A percentile compares a stretch with the other conserved stretches of the same genome.
Conservation (phyloP, 805 yeast species). For the Wickerhamomyces pijperi region DNA sequence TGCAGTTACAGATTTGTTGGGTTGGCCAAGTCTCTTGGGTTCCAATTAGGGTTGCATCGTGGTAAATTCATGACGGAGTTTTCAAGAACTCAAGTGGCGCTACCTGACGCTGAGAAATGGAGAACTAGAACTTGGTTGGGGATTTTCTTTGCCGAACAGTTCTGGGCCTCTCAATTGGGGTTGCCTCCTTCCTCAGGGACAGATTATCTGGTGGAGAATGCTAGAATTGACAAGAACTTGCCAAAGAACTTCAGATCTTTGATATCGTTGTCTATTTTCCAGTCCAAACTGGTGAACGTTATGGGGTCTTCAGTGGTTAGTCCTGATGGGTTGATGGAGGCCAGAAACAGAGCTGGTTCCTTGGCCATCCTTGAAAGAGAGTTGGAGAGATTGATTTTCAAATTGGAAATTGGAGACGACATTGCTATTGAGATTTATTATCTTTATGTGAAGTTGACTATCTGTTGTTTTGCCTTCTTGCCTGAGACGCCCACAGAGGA, state of each 20-base stretch:
- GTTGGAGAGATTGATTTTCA: slow-evolving; percentile 57
- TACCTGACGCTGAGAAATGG: slow-evolving; percentile 91
- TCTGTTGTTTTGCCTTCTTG: slow-evolving; percentile 80
- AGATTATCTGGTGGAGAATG: slow-evolving; percentile 72
- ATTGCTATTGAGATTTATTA: slow-evolving; percentile 66
- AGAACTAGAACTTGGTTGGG: slow-evolving; percentile 89
- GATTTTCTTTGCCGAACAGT: slow-evolving; percentile 77
- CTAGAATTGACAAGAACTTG: slow-evolving; percentile 48
- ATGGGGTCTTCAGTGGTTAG: slow-evolving; percentile 81
- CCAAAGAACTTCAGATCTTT: slow-evolving; percentile 66
- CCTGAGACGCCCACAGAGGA: slow-evolving; percentile 86
- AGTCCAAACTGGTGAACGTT: slow-evolving; percentile 69
- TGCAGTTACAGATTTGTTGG: slow-evolving; percentile 84
- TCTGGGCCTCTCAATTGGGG: slow-evolving; percentile 83
- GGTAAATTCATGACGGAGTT: slow-evolving; percentile 89
- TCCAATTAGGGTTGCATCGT: slow-evolving; percentile 82
- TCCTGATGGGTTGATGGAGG: slow-evolving; percentile 84
- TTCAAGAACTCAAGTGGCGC: slow-evolving; percentile 76
- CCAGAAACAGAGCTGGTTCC: slow-evolving; percentile 71
- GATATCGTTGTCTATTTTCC: slow-evolving; percentile 68
- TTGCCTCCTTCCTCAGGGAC: slow-evolving; percentile 79
- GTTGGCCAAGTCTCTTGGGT: slow-evolving; percentile 71
- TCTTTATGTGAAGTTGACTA: slow-evolving; percentile 66
- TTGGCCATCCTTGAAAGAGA: slow-evolving; percentile 71
- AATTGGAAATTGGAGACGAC: slow-evolving; percentile 48